These are phyloP conservation scores for Monosporozyma yasuniensis DNA, from an alignment of 805 yeast species.

Conservation along the genomic window DNA sequence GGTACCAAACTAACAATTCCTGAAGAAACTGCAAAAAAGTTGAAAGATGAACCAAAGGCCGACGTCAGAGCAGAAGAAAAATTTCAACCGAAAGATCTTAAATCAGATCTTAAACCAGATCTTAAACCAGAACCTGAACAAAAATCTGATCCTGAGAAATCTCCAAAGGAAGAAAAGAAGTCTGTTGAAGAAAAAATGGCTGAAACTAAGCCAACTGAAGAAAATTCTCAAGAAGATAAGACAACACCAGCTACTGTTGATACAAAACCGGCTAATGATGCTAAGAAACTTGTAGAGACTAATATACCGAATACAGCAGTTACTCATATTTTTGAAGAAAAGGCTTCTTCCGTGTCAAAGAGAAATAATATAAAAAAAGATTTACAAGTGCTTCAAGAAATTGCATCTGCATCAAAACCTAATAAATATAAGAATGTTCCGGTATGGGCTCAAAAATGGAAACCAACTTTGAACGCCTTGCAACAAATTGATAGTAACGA, in stretches of 20 bases:
- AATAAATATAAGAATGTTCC: constrained; percentile 58
- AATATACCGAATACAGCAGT: constrained; percentile 6
- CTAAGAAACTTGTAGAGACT: background rate
- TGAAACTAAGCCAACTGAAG: background rate
- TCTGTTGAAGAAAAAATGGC: background rate
- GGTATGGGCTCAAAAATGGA: constrained; percentile 76
- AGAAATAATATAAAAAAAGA: constrained; percentile 28
- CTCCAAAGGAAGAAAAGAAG: background rate
- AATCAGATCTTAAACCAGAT: background rate
- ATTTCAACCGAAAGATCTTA: background rate
- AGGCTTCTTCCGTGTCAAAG: constrained; percentile 23
- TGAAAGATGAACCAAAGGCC: background rate
- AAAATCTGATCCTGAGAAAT: background rate
- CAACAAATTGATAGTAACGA: constrained; percentile 27
- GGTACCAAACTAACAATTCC: background rate
- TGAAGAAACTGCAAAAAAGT: background rate
- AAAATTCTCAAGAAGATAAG: background rate
- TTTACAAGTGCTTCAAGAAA: constrained; percentile 22
- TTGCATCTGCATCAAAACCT: constrained; percentile 40
- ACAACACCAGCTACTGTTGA: too few relatives aligned
- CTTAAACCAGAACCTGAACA: background rate
- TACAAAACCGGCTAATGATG: background rate
- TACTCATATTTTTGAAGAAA: constrained; percentile 26
- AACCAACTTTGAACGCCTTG: constrained; percentile 34
- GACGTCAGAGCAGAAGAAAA: background rate